Conservation (phyloP, 2,329 filamentous ascomycete genomes). For the Talaromyces sp. region DNA sequence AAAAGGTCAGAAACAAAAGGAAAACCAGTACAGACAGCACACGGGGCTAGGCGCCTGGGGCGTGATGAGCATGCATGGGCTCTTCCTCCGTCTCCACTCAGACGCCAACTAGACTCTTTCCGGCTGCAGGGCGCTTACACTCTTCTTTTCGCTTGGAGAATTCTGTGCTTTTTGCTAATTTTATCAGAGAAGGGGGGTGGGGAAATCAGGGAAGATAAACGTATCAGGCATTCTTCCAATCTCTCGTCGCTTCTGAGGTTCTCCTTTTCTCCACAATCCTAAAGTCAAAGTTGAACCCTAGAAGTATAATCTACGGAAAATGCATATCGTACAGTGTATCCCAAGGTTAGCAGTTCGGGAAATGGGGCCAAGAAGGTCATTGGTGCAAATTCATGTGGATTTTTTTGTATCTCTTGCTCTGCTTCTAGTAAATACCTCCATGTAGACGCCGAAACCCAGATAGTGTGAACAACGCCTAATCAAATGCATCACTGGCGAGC, state of each 20-base stretch:
- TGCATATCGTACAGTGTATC: too few species aligned
- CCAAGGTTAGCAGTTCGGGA: too few species aligned
- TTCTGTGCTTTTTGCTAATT: too few species aligned
- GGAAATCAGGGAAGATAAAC: too few species aligned
- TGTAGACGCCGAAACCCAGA: conserved; percentile 12
- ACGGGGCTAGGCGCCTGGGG: conserved; percentile 21
- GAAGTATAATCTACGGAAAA: too few species aligned
- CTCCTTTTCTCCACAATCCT: too few species aligned
- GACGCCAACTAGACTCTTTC: conserved; percentile 18
- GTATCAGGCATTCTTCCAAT: too few species aligned
- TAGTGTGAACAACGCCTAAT: conserved; percentile 13
- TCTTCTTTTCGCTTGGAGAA: neutral
- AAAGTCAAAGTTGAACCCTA: too few species aligned
- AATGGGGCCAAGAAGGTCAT: too few species aligned
- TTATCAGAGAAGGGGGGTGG: too few species aligned
- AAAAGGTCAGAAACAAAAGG: neutral
- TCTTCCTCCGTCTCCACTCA: conserved; percentile 17
- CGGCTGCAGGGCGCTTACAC: conserved; percentile 21
- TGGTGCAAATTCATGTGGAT: neutral
- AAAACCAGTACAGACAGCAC: neutral
- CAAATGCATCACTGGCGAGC: conserved; percentile 12
- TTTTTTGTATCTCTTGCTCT: neutral
- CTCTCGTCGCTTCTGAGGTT: too few species aligned
- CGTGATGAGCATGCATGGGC: conserved; percentile 24
- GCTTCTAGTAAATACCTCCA: conserved; percentile 9